These are phyloP conservation scores for Spergularia bocconei DNA, from an alignment of 148 eudicot genomes.

Conservation along the genomic window DNA sequence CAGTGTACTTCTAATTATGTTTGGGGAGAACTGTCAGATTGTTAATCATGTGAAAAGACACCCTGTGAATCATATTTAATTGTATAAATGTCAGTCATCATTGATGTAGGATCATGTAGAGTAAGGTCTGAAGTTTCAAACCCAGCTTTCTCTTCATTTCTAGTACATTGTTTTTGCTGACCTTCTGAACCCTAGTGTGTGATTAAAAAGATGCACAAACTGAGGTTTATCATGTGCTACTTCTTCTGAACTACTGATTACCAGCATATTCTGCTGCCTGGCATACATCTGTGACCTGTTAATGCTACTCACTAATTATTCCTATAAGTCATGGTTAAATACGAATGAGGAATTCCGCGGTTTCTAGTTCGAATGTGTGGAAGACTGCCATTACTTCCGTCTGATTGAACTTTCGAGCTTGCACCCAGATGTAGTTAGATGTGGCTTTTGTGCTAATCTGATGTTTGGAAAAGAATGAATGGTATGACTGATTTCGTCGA, in stretches of 20 bases:
- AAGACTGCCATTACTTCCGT: too few relatives aligned
- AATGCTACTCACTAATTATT: background rate
- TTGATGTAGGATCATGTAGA: conserved; percentile 15
- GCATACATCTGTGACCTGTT: background rate
- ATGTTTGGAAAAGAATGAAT: too few relatives aligned
- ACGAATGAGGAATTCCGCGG: too few relatives aligned
- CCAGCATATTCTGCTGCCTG: background rate
- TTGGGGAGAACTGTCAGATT: conserved; percentile 15
- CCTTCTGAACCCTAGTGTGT: too few relatives aligned
- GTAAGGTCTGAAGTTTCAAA: background rate
- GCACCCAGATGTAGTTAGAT: too few relatives aligned
- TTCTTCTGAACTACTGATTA: background rate
- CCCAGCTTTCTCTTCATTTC: background rate
- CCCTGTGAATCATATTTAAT: conserved; percentile 14
- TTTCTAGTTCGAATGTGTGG: too few relatives aligned
- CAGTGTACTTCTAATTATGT: conserved; percentile 12
- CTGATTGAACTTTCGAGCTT: too few relatives aligned
- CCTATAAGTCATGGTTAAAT: background rate
- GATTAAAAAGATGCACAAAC: background rate
- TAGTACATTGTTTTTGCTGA: background rate
- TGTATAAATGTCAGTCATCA: conserved; percentile 27
- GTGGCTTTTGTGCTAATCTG: too few relatives aligned
- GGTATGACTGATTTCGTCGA: too few relatives aligned
- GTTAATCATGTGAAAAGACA: conserved; percentile 26
- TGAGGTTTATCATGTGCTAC: background rate